Conservation (phyloP, 306 rosid species). For the Quercus cerris region DNA sequence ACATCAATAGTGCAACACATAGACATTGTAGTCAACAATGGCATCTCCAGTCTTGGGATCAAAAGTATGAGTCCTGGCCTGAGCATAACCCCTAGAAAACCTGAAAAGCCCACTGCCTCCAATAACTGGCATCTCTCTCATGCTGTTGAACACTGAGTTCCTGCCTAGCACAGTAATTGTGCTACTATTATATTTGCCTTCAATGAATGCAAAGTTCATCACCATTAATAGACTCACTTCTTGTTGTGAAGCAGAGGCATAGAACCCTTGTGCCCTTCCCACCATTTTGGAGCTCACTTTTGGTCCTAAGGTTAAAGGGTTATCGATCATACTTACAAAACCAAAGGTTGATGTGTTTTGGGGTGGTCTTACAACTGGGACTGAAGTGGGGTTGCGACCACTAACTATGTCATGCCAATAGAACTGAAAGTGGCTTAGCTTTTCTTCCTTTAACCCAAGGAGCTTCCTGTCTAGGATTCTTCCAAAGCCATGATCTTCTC, state of each 20-base stretch:
- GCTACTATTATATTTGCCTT: conserved; percentile 21
- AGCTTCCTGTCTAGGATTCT: conserved; percentile 26
- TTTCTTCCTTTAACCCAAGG: conserved; percentile 37
- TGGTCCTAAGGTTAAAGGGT: conserved; percentile 46
- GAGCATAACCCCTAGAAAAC: conserved; percentile 23
- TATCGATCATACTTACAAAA: conserved; percentile 25
- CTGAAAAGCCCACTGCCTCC: conserved; percentile 32
- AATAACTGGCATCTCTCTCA: conserved; percentile 27
- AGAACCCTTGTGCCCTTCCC: conserved; percentile 35
- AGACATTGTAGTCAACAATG: conserved; percentile 22
- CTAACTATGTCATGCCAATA: conserved; percentile 62
- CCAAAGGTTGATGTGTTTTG: conserved; percentile 32
- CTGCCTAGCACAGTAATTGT: conserved; percentile 10
- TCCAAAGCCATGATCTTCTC: conserved; percentile 12
- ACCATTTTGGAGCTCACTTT: conserved; percentile 33
- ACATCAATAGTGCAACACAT: conserved; percentile 4
- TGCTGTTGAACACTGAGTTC: background rate
- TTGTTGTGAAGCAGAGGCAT: conserved; percentile 3
- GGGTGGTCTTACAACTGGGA: conserved; percentile 20
- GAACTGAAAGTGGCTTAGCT: conserved; percentile 55
- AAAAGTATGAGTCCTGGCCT: background rate
- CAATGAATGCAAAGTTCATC: conserved; percentile 8
- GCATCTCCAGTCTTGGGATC: background rate
- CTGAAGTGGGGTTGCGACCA: conserved; percentile 35
- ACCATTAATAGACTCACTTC: conserved; percentile 17